Evolutionary conservation across 495 filamentous ascomycete genomes (phyloP).

Genomic region (Neurospora sp.): DNA sequence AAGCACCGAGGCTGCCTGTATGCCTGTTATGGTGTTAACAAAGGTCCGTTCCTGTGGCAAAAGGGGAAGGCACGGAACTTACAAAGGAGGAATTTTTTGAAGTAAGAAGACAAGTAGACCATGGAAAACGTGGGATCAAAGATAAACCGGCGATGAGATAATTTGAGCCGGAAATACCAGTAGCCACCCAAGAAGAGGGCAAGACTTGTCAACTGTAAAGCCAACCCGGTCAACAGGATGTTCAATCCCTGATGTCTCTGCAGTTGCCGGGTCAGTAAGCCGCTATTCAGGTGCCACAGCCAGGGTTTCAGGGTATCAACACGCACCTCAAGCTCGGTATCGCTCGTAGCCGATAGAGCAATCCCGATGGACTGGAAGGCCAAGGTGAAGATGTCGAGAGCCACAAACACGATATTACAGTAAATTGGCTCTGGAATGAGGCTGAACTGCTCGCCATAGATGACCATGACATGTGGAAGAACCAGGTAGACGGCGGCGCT

Average conservation of each 20-base stretch:
- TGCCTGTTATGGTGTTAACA: conserved; percentile 10
- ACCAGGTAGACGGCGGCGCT: conserved; percentile 23
- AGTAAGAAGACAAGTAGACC: conserved; percentile 24
- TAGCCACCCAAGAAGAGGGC: conserved; percentile 19
- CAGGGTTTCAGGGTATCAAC: not conserved
- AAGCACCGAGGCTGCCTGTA: conserved; percentile 18
- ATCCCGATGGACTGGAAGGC: conserved; percentile 28
- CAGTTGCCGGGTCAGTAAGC: not conserved
- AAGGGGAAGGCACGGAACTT: conserved; percentile 2
- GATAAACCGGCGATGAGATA: conserved; percentile 20
- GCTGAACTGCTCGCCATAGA: conserved; percentile 29
- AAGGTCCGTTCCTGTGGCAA: not conserved
- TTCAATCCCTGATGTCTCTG: conserved; percentile 22
- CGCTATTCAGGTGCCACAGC: not conserved
- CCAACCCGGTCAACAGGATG: conserved; percentile 27
- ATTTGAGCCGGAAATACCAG: conserved; percentile 20
- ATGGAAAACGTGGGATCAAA: conserved; percentile 20
- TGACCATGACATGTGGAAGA: conserved; percentile 26
- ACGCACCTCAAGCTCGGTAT: conserved; percentile 10
- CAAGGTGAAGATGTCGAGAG: conserved; percentile 21
- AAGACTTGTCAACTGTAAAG: conserved; percentile 26
- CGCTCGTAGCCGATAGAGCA: conserved; percentile 10
- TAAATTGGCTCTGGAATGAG: conserved; percentile 20
- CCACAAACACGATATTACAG: conserved; percentile 20
- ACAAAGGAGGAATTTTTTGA: conserved; percentile 27